These are phyloP conservation scores for Pleurostoma richardsiae DNA, from an alignment of 2,329 filamentous ascomycete genomes.

Conservation along the genomic window DNA sequence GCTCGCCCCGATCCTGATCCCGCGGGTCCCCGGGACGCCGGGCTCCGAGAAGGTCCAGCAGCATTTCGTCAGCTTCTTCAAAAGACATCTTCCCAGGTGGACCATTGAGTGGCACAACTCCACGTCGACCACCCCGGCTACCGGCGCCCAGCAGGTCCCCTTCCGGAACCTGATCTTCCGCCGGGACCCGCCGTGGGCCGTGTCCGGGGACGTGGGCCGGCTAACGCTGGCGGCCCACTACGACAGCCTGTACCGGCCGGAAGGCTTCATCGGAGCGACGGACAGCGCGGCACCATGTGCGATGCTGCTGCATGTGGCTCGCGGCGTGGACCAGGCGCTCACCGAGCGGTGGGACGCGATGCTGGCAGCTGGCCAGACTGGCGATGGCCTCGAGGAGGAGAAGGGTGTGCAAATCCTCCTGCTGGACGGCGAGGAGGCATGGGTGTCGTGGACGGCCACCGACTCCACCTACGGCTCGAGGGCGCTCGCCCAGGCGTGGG, in stretches of 20 bases:
- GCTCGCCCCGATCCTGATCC: constrained; percentile 79
- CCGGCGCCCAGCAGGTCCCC: constrained; percentile 64
- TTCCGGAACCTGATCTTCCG: constrained; percentile 85
- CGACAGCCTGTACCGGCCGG: constrained; percentile 74
- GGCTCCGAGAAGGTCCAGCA: constrained; percentile 68
- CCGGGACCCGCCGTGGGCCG: constrained; percentile 80
- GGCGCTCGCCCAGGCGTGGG: constrained; percentile 80
- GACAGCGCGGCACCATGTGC: constrained; percentile 94
- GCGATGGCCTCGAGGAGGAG: constrained; percentile 61
- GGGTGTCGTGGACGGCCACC: constrained; percentile 68
- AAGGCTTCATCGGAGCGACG: constrained; percentile 87
- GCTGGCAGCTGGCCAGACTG: constrained; percentile 50
- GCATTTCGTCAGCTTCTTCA: constrained; percentile 84
- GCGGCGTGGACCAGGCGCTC: constrained; percentile 73
- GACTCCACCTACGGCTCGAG: constrained; percentile 85
- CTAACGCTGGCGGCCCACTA: constrained; percentile 92
- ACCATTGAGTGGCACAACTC: constrained; percentile 80
- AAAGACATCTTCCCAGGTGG: constrained; percentile 70
- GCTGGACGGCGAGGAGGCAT: constrained; percentile 93
- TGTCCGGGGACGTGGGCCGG: constrained; percentile 68
- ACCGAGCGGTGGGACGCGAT: constrained; percentile 77
- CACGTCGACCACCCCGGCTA: constrained; percentile 75
- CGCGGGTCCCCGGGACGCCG: constrained; percentile 82
- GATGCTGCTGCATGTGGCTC: constrained; percentile 82
- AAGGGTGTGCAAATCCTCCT: constrained; percentile 85